phyloP scores from a whole-genome alignment of 768 basidiomycete species.

The Panaeolus cyanescens region DNA sequence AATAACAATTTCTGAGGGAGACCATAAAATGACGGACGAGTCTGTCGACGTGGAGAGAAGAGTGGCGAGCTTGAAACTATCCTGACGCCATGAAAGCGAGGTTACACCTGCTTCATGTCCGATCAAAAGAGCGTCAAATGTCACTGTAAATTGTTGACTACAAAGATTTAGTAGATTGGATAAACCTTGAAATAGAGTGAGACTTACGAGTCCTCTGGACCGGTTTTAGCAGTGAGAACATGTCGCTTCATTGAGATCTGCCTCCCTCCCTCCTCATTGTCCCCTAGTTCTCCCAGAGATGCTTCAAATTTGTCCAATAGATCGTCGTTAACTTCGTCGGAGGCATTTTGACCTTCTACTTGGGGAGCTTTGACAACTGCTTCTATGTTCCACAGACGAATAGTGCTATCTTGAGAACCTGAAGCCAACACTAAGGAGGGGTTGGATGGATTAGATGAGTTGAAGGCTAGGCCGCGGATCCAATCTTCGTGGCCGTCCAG shows the following conservation, averaged over 20 bases:
- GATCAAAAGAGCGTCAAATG: constrained; percentile 90
- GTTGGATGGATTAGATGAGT: constrained; percentile 26
- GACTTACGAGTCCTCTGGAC: constrained; percentile 34
- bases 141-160: constrained; percentile 66
- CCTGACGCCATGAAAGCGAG: constrained; percentile 80
- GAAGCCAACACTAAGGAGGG: constrained; percentile 80
- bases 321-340: constrained; percentile 58
- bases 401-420: constrained; percentile 93
- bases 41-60: constrained; percentile 94
- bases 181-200: not conserved
- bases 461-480: constrained; percentile 82
- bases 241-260: constrained; percentile 92
- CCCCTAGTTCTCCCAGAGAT: constrained; percentile 68
- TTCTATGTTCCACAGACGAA: constrained; percentile 90
- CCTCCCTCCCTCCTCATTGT: constrained; percentile 76
- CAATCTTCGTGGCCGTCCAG: constrained; percentile 94
- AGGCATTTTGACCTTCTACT: constrained; percentile 27
- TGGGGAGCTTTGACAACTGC: constrained; percentile 22
- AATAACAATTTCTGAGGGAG: constrained; percentile 58
- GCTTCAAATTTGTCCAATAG: constrained; percentile 88
- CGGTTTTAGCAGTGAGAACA: constrained; percentile 63
- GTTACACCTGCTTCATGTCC: constrained; percentile 97
- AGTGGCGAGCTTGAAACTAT: constrained; percentile 34
- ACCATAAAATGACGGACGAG: constrained; percentile 95
- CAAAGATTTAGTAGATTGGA: constrained; percentile 18